phyloP scores from a whole-genome alignment of 2,329 filamentous ascomycete species.

The Trichoderma gracile region DNA sequence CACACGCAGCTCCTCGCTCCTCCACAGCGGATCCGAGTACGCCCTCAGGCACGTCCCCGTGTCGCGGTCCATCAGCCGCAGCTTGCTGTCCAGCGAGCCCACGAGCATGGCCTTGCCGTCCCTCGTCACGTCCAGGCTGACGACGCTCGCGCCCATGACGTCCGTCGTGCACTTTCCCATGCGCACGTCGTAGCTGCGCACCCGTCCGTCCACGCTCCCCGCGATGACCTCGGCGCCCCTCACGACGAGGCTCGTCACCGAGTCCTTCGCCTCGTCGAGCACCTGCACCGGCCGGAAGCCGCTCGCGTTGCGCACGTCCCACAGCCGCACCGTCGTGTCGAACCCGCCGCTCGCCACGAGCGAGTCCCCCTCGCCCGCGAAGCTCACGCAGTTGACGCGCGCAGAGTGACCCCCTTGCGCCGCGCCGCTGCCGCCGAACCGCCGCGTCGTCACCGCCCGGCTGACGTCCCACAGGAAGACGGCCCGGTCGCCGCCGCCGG shows the following conservation, averaged over 20 bases:
- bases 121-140: constrained; percentile 68
- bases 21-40: constrained; percentile 60
- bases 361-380: constrained; percentile 73
- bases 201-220: constrained; percentile 81
- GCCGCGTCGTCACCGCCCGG: constrained; percentile 71
- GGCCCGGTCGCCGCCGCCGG: constrained; percentile 83
- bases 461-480: constrained; percentile 96
- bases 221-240: constrained; percentile 62
- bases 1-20: constrained; percentile 72
- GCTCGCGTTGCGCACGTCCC: constrained; percentile 62
- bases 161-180: constrained; percentile 71
- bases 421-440: constrained; percentile 61
- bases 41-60: constrained; percentile 72
- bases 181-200: constrained; percentile 79
- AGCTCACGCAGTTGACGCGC: constrained; percentile 75
- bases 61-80: constrained; percentile 78
- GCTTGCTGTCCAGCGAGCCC: constrained; percentile 70
- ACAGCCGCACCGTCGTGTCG: constrained; percentile 74
- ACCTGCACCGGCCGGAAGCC: constrained; percentile 67
- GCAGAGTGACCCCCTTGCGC: constrained; percentile 61
- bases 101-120: constrained; percentile 76
- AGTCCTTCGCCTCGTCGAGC: constrained; percentile 71
- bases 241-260: constrained; percentile 55
- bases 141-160: constrained; percentile 70
- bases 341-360: constrained; percentile 73